These are phyloP conservation scores for Polyporus tsugae DNA, from an alignment of 1,284 basidiomycete genomes.

Conservation along the genomic window DNA sequence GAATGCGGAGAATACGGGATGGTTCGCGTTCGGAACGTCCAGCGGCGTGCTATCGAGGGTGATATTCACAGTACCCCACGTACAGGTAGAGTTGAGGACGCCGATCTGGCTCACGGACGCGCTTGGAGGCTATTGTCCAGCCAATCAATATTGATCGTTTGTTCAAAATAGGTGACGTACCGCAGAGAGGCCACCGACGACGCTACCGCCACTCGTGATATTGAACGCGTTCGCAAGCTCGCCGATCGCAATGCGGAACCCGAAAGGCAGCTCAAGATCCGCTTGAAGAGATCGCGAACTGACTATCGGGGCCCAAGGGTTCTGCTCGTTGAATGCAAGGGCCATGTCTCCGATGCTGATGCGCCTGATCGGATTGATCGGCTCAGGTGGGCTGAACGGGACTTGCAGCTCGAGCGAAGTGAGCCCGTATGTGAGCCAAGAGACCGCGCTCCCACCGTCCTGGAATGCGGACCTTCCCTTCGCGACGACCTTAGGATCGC, in stretches of 20 bases:
- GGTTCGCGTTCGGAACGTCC: slow-evolving; percentile 57
- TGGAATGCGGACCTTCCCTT: slow-evolving; percentile 66
- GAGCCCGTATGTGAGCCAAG: slow-evolving; percentile 76
- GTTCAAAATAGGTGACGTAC: slow-evolving; percentile 27
- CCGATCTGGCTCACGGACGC: slow-evolving; percentile 64
- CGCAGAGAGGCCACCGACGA: slow-evolving; percentile 64
- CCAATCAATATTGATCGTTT: not conserved
- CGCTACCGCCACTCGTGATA: slow-evolving; percentile 59
- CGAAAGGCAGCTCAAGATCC: slow-evolving; percentile 71
- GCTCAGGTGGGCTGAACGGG: slow-evolving; percentile 63
- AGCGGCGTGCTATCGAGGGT: slow-evolving; percentile 66
- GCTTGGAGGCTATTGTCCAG: slow-evolving; percentile 51
- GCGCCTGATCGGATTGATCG: slow-evolving; percentile 73
- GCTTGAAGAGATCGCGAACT: slow-evolving; percentile 70
- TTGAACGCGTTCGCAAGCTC: slow-evolving; percentile 75
- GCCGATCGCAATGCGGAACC: slow-evolving; percentile 70
- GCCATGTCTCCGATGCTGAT: slow-evolving; percentile 73
- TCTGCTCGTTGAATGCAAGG: slow-evolving; percentile 62
- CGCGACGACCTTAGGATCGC: slow-evolving; percentile 66
- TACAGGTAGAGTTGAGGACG: slow-evolving; percentile 62
- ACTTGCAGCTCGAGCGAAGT: slow-evolving; percentile 63
- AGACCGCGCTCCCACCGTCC: slow-evolving; percentile 58
- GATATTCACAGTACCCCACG: slow-evolving; percentile 73
- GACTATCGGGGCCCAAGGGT: slow-evolving; percentile 68
- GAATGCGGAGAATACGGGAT: slow-evolving; percentile 63